Base-by-base conservation (phyloP, 176 grass and related monocot species). In the Eragrostis nindensis region DNA sequence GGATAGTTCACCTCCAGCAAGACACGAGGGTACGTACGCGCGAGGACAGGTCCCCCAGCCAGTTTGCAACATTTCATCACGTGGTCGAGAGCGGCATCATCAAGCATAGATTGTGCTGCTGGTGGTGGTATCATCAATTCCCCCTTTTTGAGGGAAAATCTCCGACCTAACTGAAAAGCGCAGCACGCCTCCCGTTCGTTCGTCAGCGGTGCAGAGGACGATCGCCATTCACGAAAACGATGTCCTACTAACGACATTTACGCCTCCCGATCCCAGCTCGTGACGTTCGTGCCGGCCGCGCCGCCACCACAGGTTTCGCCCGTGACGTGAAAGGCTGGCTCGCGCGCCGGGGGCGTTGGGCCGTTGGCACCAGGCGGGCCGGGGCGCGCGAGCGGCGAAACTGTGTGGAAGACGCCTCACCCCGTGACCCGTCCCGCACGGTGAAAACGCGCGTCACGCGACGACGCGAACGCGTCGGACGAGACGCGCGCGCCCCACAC, bases 191-290 rank as follows among this genome's bases (percentile, higher is more conserved):
- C n/a, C n/a, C n/a, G n/a, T n/a, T n/a, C n/a, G n/a, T n/a, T n/a
- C n/a, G n/a, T 60, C 83, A 42, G 54, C 73, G 30, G 43, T 61
- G 26, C 74, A 27, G 65, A 70, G 4, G 43, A 19, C 7, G 62
- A 83, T 17, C 14, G 64, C 79, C 41, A 11, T 1, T 3, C 4
- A n/a, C 7, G 67, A 71, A 71, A 81, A 72, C 42, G 56, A 82
- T 24, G 24, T 24, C 21, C 42, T 40, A 63, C 80, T 52, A 36
- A 62, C 56, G 80, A 55, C 38, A 50, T 73, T 73, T 62, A 72
- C 59, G 42, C 5, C 17, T 25, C 39, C n/a, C 21, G 21, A n/a
- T 41, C 45, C n/a, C 24, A 46, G 46, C n/a, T n/a, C 61, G 21
- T 78, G 53, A 54, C 8, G 8, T 66, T 24, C 12, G 62, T 17